Conservation (phyloP, 2,329 filamentous ascomycete species). For the Coniella lustricola region DNA sequence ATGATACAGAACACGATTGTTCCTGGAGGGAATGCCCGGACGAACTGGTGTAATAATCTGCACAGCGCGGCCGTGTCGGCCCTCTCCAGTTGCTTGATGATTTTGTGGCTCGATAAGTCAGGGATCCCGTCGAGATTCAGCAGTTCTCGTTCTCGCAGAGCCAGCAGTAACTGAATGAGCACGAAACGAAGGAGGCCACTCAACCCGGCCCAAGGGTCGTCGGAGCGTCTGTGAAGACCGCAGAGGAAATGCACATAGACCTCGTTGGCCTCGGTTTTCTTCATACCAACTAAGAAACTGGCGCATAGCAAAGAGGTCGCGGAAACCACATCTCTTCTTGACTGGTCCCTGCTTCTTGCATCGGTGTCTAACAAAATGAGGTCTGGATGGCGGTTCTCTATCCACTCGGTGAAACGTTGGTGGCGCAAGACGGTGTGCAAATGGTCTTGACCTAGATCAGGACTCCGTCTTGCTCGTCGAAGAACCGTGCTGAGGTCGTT, state of each 20-base stretch:
- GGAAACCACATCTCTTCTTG: not conserved
- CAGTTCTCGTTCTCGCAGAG: too few species aligned
- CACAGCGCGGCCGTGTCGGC: too few species aligned
- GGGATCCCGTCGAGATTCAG: too few species aligned
- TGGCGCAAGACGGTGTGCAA: conserved; percentile 2
- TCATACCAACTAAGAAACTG: not conserved
- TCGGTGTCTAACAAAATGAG: conserved; percentile 1
- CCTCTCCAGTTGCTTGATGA: too few species aligned
- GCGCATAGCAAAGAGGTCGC: conserved; percentile 1
- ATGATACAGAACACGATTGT: too few species aligned
- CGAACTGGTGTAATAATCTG: too few species aligned
- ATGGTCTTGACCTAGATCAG: not conserved
- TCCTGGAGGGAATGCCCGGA: too few species aligned
- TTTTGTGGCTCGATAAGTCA: too few species aligned
- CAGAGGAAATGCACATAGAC: conserved; percentile 5
- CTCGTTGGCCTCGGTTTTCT: not conserved
- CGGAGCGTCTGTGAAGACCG: not conserved
- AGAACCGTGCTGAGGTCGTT: too few species aligned
- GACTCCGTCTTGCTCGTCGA: not conserved
- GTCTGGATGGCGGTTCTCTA: not conserved
- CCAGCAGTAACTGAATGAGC: too few species aligned
- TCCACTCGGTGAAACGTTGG: not conserved
- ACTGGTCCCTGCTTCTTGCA: not conserved
- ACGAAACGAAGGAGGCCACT: too few species aligned
- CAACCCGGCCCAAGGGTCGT: too few species aligned